phyloP scores from a whole-genome alignment of 140 eudicot species.

The Ambrosia hybrid region DNA sequence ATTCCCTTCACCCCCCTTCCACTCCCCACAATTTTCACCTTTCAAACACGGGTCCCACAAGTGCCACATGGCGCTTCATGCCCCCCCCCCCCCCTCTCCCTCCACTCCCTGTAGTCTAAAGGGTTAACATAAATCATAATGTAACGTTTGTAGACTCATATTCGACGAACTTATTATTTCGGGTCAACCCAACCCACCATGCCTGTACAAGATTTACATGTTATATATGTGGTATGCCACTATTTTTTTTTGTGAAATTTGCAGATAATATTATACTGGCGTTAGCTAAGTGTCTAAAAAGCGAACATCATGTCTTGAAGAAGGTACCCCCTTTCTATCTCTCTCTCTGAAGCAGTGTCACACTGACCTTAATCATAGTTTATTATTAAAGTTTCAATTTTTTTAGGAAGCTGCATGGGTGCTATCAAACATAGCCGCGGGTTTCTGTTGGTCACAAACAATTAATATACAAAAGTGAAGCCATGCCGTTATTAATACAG shows the following conservation, averaged over 20 bases:
- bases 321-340: conserved; percentile 47
- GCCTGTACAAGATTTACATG: too few species aligned
- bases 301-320: conserved; percentile 92
- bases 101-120: too few species aligned
- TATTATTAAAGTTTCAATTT: background rate
- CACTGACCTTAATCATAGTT: background rate
- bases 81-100: too few species aligned
- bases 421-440: conserved; percentile 94
- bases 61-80: too few species aligned
- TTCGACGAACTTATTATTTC: too few species aligned
- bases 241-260: conserved; percentile 10
- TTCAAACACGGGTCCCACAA: too few species aligned
- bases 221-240: too few species aligned
- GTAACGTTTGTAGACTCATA: too few species aligned
- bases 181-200: too few species aligned
- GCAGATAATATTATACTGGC: conserved; percentile 64
- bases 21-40: too few species aligned
- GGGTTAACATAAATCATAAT: too few species aligned
- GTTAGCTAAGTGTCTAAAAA: conserved; percentile 64
- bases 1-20: too few species aligned
- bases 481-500: conserved; percentile 50
- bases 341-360: background rate
- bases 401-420: conserved; percentile 98
- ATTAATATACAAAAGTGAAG: conserved; percentile 70
- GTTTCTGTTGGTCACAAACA: conserved; percentile 75